Conservation (phyloP, 345 rosid genomes). For the Eucalyptus cloeziana region DNA sequence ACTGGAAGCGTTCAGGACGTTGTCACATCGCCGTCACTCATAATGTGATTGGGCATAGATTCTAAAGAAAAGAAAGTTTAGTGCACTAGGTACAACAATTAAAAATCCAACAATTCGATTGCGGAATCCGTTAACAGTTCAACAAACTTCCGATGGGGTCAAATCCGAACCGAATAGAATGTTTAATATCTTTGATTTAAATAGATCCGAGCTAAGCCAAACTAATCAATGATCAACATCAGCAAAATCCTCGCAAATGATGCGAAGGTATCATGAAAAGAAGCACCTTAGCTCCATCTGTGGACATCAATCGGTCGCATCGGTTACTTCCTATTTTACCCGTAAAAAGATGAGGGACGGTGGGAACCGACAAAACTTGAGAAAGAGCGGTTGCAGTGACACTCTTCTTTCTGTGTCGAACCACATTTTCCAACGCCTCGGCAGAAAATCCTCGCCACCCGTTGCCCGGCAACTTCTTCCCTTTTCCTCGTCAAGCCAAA, state of each 20-base stretch:
- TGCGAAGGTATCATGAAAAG: background rate
- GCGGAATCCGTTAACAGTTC: background rate
- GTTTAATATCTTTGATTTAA: background rate
- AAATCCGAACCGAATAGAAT: background rate
- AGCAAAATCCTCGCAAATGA: background rate
- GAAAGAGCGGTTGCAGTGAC: background rate
- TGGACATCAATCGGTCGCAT: background rate
- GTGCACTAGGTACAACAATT: no score
- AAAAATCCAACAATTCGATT: no score
- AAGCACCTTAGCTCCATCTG: background rate
- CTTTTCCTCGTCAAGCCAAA: background rate
- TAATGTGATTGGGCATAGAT: no score
- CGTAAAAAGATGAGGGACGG: background rate
- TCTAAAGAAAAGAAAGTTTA: no score
- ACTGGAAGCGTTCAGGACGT: no score
- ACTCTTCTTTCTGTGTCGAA: background rate
- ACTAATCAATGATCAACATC: background rate
- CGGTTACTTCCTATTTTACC: background rate
- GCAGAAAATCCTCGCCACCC: background rate
- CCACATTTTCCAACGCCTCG: background rate
- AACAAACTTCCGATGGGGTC: background rate
- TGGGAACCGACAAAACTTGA: background rate
- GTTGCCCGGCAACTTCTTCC: background rate
- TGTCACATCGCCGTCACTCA: no score
- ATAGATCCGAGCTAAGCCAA: background rate